These are phyloP conservation scores for Trichoderma hamatum DNA, from an alignment of 2,329 filamentous ascomycete genomes.

Conservation along the genomic window DNA sequence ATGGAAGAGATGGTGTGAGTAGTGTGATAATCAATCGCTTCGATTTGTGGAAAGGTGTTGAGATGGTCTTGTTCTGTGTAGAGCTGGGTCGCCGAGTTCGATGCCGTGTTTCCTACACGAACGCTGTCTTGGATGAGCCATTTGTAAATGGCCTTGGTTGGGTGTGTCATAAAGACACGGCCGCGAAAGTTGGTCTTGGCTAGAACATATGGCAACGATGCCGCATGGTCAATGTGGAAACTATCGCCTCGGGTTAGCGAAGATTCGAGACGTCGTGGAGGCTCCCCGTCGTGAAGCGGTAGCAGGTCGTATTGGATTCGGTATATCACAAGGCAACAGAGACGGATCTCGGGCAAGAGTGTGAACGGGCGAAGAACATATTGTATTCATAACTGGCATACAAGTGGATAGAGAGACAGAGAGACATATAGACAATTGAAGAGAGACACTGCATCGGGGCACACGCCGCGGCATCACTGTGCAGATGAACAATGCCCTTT, in stretches of 20 bases:
- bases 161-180: conserved; percentile 98
- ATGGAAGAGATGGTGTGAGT: conserved; percentile 97
- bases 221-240: conserved; percentile 99
- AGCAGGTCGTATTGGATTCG: conserved; percentile 3
- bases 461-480: conserved; percentile 24
- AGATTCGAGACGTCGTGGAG: neutral
- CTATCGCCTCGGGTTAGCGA: conserved; percentile 51
- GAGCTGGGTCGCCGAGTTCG: conserved; percentile 68
- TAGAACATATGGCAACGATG: conserved; percentile 94
- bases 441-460: conserved; percentile 22
- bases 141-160: conserved; percentile 99
- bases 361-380: conserved; percentile 34
- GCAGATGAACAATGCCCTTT: conserved; percentile 20
- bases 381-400: conserved; percentile 47
- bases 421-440: conserved; percentile 21
- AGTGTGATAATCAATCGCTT: conserved; percentile 97
- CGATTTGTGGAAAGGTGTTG: conserved; percentile 89
- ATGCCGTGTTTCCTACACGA: conserved; percentile 75
- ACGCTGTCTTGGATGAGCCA: conserved; percentile 98
- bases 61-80: conserved; percentile 96
- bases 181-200: conserved; percentile 98
- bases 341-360: conserved; percentile 13
- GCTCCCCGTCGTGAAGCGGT: conserved; percentile 21
- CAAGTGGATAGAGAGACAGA: conserved; percentile 33
- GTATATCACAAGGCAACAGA: conserved; percentile 27